Conservation (phyloP, 495 filamentous ascomycete species). For the Annulohypoxylon moriforme region DNA sequence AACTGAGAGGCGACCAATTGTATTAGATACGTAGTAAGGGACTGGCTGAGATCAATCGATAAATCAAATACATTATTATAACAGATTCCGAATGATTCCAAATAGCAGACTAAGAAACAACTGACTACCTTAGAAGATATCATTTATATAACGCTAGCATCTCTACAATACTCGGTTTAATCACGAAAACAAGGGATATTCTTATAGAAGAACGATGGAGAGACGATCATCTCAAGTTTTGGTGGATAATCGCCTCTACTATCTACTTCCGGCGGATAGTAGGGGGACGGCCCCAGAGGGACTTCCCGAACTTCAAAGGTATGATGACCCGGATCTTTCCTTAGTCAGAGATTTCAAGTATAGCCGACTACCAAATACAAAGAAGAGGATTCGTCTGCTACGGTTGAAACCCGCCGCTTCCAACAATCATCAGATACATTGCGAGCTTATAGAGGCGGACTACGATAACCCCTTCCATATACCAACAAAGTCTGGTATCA, state of each 20-base stretch:
- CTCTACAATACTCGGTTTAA: no score
- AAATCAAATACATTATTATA: no score
- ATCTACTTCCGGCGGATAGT: neutral
- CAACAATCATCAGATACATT: neutral
- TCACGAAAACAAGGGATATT: no score
- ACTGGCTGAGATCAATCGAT: no score
- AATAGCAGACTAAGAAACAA: no score
- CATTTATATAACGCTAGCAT: no score
- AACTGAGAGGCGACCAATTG: no score
- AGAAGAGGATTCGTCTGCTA: slow-evolving; percentile 5
- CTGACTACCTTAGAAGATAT: no score
- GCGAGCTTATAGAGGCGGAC: slow-evolving; percentile 1
- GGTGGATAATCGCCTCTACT: neutral
- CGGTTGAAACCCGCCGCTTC: neutral
- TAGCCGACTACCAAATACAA: neutral
- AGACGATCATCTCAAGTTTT: neutral
- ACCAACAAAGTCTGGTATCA: neutral
- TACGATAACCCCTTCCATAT: slow-evolving; percentile 7
- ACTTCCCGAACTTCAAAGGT: neutral
- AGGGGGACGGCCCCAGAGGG: neutral
- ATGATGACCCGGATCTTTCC: neutral
- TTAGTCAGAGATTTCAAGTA: neutral
- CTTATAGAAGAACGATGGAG: no score
- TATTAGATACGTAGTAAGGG: no score
- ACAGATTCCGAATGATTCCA: no score